Percentiles rank a stretch among this genome's conserved stretches.
Conservation (phyloP, 2,329 filamentous ascomycete species). For the Trichoderma hamatum region DNA sequence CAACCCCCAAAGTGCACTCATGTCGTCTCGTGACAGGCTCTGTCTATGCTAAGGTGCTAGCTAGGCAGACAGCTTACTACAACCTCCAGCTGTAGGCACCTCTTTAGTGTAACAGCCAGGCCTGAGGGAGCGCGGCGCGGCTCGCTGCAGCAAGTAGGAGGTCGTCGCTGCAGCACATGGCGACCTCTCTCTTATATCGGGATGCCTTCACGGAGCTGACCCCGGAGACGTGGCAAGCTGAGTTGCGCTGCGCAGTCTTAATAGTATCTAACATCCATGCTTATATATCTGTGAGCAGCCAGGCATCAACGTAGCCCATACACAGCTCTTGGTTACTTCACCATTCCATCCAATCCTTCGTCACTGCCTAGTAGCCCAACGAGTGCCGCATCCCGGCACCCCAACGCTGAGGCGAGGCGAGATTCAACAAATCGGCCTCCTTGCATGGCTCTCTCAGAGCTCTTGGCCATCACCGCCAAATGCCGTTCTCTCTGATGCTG, state of each 20-base stretch:
- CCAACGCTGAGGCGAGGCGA: conserved; percentile 10
- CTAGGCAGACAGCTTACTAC: background rate
- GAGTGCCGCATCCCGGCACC: background rate
- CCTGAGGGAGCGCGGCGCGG: background rate
- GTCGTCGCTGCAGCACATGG: conserved; percentile 18
- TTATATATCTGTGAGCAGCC: background rate
- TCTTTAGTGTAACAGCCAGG: background rate
- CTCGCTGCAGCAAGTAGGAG: conserved; percentile 20
- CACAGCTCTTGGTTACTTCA: background rate
- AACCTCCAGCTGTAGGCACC: background rate
- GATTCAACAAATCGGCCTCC: background rate
- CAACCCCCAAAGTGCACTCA: background rate
- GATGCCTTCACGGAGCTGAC: background rate
- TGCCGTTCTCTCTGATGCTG: background rate
- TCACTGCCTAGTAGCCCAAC: background rate
- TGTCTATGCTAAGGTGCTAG: background rate
- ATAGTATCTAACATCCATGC: background rate
- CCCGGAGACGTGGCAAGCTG: background rate
- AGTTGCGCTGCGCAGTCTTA: background rate
- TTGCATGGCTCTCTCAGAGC: background rate
- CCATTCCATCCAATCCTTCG: background rate
- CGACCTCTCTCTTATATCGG: background rate
- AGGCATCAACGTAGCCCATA: background rate
- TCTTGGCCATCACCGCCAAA: background rate
- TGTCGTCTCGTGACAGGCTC: background rate